phyloP scores from a whole-genome alignment of 139 green algal genomes.

The Coelastrella sp. region DNA sequence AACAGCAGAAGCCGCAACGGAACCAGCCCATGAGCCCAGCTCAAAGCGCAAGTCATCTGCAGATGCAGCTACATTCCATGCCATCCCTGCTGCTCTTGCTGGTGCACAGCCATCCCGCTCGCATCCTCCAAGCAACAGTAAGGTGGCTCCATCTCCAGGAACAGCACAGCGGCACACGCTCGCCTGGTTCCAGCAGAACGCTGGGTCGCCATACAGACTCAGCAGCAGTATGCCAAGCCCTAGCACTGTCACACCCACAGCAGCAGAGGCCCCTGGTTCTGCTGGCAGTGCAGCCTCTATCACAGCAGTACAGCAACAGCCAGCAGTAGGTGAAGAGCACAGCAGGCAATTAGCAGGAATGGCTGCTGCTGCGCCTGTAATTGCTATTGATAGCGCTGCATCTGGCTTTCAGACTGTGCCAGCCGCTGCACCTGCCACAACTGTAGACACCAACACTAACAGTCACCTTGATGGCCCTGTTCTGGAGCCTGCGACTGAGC shows the following conservation, averaged over 20 bases:
- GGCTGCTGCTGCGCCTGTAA: too few relatives aligned
- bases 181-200: constrained; percentile 24
- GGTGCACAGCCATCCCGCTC: not conserved
- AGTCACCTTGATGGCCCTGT: too few relatives aligned
- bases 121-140: not conserved
- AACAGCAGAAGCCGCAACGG: not conserved
- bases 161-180: constrained; percentile 19
- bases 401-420: too few relatives aligned
- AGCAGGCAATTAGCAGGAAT: too few relatives aligned
- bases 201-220: not conserved
- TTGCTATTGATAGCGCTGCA: too few relatives aligned
- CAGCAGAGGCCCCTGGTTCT: not conserved
- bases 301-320: not conserved
- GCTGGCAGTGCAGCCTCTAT: not conserved
- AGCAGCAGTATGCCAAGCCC: not conserved
- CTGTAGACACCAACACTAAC: too few relatives aligned
- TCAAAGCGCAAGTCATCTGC: not conserved
- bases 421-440: too few relatives aligned
- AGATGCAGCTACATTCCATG: not conserved
- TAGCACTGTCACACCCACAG: not conserved
- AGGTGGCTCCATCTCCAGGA: not conserved
- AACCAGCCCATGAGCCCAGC: not conserved
- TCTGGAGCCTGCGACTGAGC: too few relatives aligned
- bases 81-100: not conserved
- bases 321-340: not conserved